Evolutionary conservation across 371 early-diverging fungal species (phyloP), one percentile per base, ranked within the genome.

Genomic region (Mortierella sp.): DNA sequence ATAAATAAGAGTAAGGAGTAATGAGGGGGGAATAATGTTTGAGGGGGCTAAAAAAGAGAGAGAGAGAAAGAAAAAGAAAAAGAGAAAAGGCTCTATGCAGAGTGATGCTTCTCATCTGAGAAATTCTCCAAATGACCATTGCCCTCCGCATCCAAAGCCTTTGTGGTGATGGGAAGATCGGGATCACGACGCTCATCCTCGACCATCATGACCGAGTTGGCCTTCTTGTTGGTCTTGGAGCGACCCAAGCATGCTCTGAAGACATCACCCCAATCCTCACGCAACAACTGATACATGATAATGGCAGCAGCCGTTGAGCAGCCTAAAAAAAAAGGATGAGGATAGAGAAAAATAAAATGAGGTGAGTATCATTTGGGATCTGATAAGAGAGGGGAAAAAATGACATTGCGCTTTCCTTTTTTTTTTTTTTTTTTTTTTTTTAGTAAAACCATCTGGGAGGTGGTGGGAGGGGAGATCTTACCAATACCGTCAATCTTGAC

Each of bases 391-490:
- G n/a, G n/a, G n/a, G n/a, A n/a, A n/a, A n/a, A n/a, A n/a, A n/a
- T n/a, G n/a, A n/a, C n/a, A n/a, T n/a, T n/a, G n/a, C n/a, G n/a
- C n/a, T n/a, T n/a, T n/a, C n/a, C n/a, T n/a, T n/a, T n/a, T n/a
- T n/a, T n/a, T 9, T 80, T 74, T 47, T 82, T 83, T 84, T 85
- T 85, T 26, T 82, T 81, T 23, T 85, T 84, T 29, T 83, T 86
- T 16, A 87, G 61, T 30, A 83, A 61, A 28, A 87, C 72, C n/a
- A n/a, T n/a, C n/a, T 60, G 72, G 64, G 1, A 59, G 15, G 19
- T 28, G 7, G 53, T 37, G 3, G 9, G 3, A 37, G 9, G 9
- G 37, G 3, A 37, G 3, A 5, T 37, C 37, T 37, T 37, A 37
- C 37, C 64, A 57, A 65, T 68, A 44, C 48, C 53, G 21, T 55